A percentile compares a stretch with the other conserved stretches of the same genome.
Conservation (phyloP, 768 basidiomycete genomes). For the Rhodotorula kratochvilovae region DNA sequence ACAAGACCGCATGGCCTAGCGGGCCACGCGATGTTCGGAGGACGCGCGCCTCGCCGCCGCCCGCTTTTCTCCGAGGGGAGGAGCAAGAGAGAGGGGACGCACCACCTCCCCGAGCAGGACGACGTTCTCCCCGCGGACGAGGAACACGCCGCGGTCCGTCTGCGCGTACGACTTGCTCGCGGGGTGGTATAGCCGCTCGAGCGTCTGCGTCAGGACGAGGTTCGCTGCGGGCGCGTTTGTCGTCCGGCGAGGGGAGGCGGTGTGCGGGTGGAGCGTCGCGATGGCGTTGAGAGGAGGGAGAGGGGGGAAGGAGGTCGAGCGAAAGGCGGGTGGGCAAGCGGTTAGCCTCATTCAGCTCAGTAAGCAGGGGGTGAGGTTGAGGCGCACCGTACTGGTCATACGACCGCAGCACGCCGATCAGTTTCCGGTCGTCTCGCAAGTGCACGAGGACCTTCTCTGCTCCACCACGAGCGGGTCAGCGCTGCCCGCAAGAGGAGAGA, state of each 20-base stretch:
- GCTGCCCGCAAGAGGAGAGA: no score
- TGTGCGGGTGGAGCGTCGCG: no score
- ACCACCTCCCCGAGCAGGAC: constrained; percentile 95
- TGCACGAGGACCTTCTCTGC: constrained; percentile 98
- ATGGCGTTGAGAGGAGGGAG: no score
- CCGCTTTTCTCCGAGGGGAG: no score
- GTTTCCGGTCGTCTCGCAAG: constrained; percentile 89
- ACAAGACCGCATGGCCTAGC: not conserved
- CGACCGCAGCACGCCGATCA: constrained; percentile 89
- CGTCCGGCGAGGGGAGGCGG: not conserved
- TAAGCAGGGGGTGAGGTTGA: no score
- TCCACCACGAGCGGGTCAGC: no score
- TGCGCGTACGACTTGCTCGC: constrained; percentile 70
- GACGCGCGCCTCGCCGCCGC: no score
- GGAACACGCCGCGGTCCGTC: constrained; percentile 77
- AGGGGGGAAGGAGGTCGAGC: not conserved
- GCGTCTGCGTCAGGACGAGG: constrained; percentile 89
- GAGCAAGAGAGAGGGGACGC: constrained; percentile 47
- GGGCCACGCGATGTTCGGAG: not conserved
- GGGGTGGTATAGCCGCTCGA: constrained; percentile 89
- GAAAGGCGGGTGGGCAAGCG: no score
- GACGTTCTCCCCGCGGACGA: constrained; percentile 97
- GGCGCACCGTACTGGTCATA: constrained; percentile 96
- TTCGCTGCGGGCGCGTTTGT: constrained; percentile 62
- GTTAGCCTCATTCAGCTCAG: not conserved